Evolutionary conservation across 805 yeast species (phyloP), one percentile per base, ranked within the genome.

Genomic region (Cyberlindnera galapagoensis): DNA sequence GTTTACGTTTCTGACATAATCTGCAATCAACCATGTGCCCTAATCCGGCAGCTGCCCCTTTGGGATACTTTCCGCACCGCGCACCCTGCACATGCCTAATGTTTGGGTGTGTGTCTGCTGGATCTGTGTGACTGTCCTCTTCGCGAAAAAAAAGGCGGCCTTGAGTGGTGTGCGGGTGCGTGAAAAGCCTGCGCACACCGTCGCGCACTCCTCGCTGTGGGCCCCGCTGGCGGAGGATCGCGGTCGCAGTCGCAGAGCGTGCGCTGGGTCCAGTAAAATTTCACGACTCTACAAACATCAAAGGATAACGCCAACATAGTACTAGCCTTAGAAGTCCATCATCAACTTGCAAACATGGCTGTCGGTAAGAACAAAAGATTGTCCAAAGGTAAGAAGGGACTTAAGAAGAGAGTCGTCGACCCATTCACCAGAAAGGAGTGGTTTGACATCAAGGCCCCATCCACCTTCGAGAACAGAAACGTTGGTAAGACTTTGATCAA

Each of bases 401-500:
- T 86, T 69, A 90, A 90, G 94, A 92, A 90, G 94, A 90, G 81
- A 81, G 92, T 84, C 65, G 94, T 87, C 56, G 98, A 90, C 78
- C 97, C 97, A 65, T 90, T 90, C 92, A 76, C 95, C 80, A 87
- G 88, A 72, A 90, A 90, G 75, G 97, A 88, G 60, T 90, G 97
- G 97, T 88, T 74, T 69, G 94, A 84, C 69, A 85, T 88, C 73
- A 87, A 88, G 76, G 97, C 97, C 52, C 97, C 97, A 63, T 80
- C 97, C 59, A 87, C 96, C 58, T 90, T 88, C 62, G 97, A 88
- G 72, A 86, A 85, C 83, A 88, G 96, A 74, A 85, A 84, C 60
- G 97, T 87, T 63, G 97, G 97, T 70, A 88, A 90, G 80, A 90
- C 97, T 57, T 76, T 90, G 61, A 94, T 90, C 69, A 90, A 90